Evolutionary conservation across 108 stramenopile species (phyloP).

Genomic region (Cyclotella choctawhatcheeana): DNA sequence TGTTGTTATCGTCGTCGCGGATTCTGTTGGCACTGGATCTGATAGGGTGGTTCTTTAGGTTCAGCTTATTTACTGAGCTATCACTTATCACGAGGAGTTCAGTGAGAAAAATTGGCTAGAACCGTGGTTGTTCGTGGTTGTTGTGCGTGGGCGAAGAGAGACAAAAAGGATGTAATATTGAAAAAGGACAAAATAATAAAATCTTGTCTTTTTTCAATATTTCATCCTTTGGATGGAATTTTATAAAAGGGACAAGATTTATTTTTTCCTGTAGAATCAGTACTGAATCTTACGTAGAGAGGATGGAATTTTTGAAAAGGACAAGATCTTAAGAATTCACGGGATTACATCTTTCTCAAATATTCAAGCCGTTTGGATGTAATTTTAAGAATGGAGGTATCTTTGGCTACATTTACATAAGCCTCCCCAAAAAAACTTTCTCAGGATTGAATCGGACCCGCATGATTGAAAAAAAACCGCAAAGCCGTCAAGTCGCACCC

Average conservation of each 20-base stretch:
- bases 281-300: neutral
- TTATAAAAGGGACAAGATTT: no score
- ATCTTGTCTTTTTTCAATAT: neutral
- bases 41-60: constrained; percentile 1
- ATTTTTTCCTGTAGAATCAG: no score
- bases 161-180: neutral
- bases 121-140: no score
- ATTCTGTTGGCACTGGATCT: no score
- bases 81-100: no score
- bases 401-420: neutral
- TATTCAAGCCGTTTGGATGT: neutral
- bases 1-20: no score
- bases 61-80: no score
- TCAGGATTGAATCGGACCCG: neutral
- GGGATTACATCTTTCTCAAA: neutral
- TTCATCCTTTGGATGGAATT: neutral
- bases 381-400: neutral
- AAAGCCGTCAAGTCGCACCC: neutral
- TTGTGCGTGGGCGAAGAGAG: no score
- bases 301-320: neutral
- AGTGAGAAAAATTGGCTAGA: no score
- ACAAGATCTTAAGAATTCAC: neutral
- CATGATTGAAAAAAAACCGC: neutral
- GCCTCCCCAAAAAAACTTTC: neutral
- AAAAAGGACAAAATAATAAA: neutral